A percentile compares a stretch with the other conserved stretches of the same genome.
Evolutionary conservation across 306 rosid species (phyloP).

Genomic region (Cucurbita argyrosperma): DNA sequence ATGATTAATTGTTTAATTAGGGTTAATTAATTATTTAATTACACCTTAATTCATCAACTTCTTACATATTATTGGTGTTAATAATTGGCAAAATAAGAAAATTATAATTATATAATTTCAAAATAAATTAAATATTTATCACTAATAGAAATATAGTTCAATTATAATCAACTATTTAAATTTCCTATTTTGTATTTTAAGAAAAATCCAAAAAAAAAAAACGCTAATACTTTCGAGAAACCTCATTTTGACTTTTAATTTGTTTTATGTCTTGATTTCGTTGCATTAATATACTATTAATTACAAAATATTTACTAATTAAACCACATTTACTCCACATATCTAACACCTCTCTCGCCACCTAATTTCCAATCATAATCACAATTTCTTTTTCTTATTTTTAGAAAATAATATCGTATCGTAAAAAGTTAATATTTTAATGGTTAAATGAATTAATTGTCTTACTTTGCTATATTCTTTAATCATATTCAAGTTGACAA

Average conservation of each 20-base stretch:
- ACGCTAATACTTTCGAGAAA: conserved; percentile 10
- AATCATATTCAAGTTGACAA: too few species aligned
- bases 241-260: conserved; percentile 8
- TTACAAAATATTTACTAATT: neutral
- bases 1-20: neutral
- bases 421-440: too few species aligned
- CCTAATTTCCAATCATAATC: conserved; percentile 13
- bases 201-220: neutral
- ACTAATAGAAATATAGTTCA: too few species aligned
- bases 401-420: too few species aligned
- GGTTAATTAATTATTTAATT: neutral
- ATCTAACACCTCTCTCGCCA: neutral
- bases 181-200: neutral
- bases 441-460: too few species aligned
- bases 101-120: too few species aligned
- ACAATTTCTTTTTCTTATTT: neutral
- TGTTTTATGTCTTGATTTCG: neutral
- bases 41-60: neutral
- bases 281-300: neutral
- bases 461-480: too few species aligned
- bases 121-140: too few species aligned
- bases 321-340: neutral
- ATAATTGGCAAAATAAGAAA: too few species aligned
- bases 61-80: too few species aligned
- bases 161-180: too few species aligned